phyloP scores from a whole-genome alignment of 306 rosid genomes.

The Macrotyloma uniflorum region DNA sequence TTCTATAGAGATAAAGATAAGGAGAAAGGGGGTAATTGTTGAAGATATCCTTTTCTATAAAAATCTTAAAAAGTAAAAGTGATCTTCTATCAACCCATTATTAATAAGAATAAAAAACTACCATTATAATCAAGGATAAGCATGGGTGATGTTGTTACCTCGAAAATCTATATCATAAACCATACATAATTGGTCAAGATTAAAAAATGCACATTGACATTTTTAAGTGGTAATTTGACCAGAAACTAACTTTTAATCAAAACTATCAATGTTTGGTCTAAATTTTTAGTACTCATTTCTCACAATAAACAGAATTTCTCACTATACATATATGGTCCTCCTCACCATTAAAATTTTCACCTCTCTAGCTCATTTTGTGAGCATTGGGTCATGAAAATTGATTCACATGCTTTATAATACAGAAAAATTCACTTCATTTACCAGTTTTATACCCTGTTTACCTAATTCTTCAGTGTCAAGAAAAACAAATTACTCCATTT shows the following conservation, averaged over 20 bases:
- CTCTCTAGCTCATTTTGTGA: neutral
- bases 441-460: neutral
- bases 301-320: neutral
- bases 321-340: neutral
- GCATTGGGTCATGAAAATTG: neutral
- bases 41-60: neutral
- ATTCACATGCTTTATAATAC: neutral
- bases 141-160: neutral
- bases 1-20: neutral
- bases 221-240: neutral
- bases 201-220: neutral
- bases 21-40: neutral
- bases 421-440: neutral
- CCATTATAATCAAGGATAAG: slow-evolving; percentile 1
- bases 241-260: neutral
- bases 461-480: neutral
- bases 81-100: neutral
- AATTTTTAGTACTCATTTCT: neutral
- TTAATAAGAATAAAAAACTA: neutral
- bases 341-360: neutral
- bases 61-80: neutral
- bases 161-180: neutral
- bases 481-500: slow-evolving; percentile 4
- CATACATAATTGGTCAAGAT: neutral
- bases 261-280: neutral